These are phyloP conservation scores for Rhodosporidiobolus odoratus DNA, from an alignment of 768 basidiomycete species.

Conservation along the genomic window DNA sequence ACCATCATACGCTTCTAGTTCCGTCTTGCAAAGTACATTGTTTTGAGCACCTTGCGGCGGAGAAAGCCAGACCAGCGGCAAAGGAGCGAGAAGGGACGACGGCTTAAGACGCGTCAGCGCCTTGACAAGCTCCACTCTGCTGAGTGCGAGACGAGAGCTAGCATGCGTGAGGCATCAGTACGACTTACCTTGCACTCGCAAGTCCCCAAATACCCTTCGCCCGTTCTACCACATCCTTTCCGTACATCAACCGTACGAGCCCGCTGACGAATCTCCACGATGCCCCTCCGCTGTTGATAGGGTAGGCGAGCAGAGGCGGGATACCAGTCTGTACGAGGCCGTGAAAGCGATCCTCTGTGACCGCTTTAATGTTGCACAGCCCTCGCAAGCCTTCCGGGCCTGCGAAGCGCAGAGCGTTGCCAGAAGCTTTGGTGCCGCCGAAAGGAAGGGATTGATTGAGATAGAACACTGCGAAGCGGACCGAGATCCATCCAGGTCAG, in stretches of 20 bases:
- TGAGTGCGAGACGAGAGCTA: too few relatives aligned
- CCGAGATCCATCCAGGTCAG: too few relatives aligned
- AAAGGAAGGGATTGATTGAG: constrained; percentile 85
- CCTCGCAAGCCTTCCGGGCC: constrained; percentile 88
- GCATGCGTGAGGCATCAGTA: too few relatives aligned
- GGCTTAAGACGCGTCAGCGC: too few relatives aligned
- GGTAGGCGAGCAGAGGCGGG: constrained; percentile 79
- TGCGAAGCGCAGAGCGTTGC: constrained; percentile 81
- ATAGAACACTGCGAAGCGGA: constrained; percentile 47
- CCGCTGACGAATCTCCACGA: constrained; percentile 36
- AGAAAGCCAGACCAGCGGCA: too few relatives aligned
- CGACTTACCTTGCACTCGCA: constrained; percentile 13
- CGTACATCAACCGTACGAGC: constrained; percentile 25
- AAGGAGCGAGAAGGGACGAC: too few relatives aligned
- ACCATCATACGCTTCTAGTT: neutral
- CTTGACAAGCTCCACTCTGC: too few relatives aligned
- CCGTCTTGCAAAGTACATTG: neutral
- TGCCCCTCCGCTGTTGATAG: constrained; percentile 56
- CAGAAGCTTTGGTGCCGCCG: constrained; percentile 83
- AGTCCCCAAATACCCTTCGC: constrained; percentile 10
- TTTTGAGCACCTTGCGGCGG: neutral
- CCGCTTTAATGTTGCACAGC: constrained; percentile 79
- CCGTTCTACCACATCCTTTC: neutral
- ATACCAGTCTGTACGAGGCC: constrained; percentile 75
- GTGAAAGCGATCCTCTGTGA: constrained; percentile 81